Conservation (phyloP, 495 filamentous ascomycete genomes). For the Amniculicola lignicola region DNA sequence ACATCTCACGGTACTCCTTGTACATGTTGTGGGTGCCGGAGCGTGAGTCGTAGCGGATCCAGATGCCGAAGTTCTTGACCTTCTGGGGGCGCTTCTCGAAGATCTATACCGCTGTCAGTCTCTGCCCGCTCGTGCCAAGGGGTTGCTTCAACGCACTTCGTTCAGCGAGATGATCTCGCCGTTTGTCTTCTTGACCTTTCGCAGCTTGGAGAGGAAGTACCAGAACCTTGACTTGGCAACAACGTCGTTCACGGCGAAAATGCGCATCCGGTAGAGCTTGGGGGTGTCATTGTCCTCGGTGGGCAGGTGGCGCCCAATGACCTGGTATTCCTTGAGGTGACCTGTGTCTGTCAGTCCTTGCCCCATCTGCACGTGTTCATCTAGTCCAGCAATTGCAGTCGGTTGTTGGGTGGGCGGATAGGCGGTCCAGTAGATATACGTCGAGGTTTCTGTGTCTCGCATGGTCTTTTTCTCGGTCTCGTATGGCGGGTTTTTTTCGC, state of each 20-base stretch:
- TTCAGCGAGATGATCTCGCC: slow-evolving; percentile 98
- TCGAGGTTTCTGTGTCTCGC: no score
- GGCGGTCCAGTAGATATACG: no score
- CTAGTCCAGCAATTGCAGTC: slow-evolving; percentile 22
- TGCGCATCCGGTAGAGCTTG: slow-evolving; percentile 99
- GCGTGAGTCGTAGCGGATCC: slow-evolving; percentile 99
- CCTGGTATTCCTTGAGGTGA: slow-evolving; percentile 99
- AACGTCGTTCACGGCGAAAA: slow-evolving; percentile 95
- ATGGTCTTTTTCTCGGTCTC: no score
- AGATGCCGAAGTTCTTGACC: slow-evolving; percentile 99
- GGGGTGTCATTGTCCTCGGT: slow-evolving; percentile 91
- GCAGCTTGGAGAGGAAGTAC: slow-evolving; percentile 98
- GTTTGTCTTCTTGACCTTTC: slow-evolving; percentile 99
- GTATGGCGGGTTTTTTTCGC: no score
- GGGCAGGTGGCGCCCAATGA: slow-evolving; percentile 98
- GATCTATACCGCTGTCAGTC: slow-evolving; percentile 59
- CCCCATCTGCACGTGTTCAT: not conserved
- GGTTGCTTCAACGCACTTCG: slow-evolving; percentile 64
- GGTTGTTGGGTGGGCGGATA: no score
- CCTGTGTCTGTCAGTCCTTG: slow-evolving; percentile 50
- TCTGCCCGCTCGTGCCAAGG: not conserved
- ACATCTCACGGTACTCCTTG: slow-evolving; percentile 99
- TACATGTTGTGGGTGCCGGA: slow-evolving; percentile 99
- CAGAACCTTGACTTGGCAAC: slow-evolving; percentile 99
- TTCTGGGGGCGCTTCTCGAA: slow-evolving; percentile 96